Percentiles rank a stretch among this genome's conserved stretches.
phyloP scores from a whole-genome alignment of 208 protist species.

The Trypanosoma boissoni region DNA sequence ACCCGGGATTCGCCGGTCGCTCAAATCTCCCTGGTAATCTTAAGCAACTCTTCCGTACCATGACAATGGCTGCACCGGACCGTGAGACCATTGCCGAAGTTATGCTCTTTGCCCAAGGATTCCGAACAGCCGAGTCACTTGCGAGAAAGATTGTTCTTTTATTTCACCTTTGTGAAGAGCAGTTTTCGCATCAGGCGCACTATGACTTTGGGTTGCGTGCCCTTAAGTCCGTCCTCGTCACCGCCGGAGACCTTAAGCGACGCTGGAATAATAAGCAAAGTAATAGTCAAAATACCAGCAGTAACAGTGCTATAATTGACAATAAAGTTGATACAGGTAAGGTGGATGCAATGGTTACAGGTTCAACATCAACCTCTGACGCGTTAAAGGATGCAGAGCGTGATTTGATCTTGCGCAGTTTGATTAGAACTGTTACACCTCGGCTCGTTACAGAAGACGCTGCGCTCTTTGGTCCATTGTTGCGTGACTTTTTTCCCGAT shows the following conservation, averaged over 20 bases:
- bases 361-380: not conserved
- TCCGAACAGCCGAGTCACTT: slow-evolving; percentile 95
- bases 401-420: slow-evolving; percentile 89
- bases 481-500: slow-evolving; percentile 97
- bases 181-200: slow-evolving; percentile 98
- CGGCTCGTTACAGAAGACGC: slow-evolving; percentile 97
- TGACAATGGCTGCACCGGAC: slow-evolving; percentile 99
- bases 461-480: slow-evolving; percentile 92
- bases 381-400: slow-evolving; percentile 68
- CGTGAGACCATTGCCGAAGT: slow-evolving; percentile 99
- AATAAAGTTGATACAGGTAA: not conserved
- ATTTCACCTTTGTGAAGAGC: slow-evolving; percentile 98
- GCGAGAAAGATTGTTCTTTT: slow-evolving; percentile 98
- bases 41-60: slow-evolving; percentile 99
- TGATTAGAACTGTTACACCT: slow-evolving; percentile 97
- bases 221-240: slow-evolving; percentile 99
- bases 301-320: too few species aligned
- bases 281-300: too few species aligned
- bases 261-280: too few species aligned
- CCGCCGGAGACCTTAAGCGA: slow-evolving; percentile 96
- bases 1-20: slow-evolving; percentile 99
- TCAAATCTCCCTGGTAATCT: slow-evolving; percentile 99
- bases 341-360: not conserved
- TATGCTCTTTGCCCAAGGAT: slow-evolving; percentile 99
- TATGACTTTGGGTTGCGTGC: slow-evolving; percentile 99